Percentiles rank a stretch among this genome's conserved stretches.
Evolutionary conservation across 1,284 basidiomycete genomes (phyloP).

Genomic region (Laetiporus sulphureus): DNA sequence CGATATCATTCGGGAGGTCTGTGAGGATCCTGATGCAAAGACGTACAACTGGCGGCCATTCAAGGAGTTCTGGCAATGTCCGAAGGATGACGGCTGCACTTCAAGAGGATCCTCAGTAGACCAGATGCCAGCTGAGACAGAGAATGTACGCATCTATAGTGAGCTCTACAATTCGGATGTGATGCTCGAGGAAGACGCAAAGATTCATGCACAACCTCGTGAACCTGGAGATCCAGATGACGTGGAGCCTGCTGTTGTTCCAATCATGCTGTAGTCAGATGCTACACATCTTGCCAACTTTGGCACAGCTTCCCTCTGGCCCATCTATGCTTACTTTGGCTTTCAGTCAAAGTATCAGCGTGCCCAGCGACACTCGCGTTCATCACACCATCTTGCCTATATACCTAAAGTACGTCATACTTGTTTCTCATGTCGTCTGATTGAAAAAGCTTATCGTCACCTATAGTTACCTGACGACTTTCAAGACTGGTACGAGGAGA

Average conservation of each 20-base stretch:
- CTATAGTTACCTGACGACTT: background rate
- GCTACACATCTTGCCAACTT: constrained; percentile 15
- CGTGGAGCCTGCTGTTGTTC: constrained; percentile 8
- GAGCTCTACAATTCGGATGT: constrained; percentile 13
- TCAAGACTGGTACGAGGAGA: background rate
- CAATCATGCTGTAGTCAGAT: constrained; percentile 15
- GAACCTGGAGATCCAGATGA: background rate
- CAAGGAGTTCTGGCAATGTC: background rate
- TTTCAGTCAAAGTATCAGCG: constrained; percentile 18
- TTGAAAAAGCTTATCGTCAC: background rate
- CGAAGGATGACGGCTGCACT: background rate
- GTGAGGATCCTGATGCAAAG: background rate
- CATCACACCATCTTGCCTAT: constrained; percentile 22
- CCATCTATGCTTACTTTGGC: constrained; percentile 10
- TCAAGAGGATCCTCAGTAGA: background rate
- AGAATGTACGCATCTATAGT: constrained; percentile 3
- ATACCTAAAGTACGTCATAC: constrained; percentile 21
- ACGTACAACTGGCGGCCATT: background rate
- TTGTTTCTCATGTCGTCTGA: background rate
- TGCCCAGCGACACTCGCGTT: constrained; percentile 7
- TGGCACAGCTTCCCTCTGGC: constrained; percentile 9
- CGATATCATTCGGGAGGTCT: background rate
- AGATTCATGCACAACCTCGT: constrained; percentile 1
- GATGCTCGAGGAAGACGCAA: constrained; percentile 11
- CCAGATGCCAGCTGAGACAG: background rate